Percentiles rank a stretch among this genome's conserved stretches.
Conservation (phyloP, 1,284 basidiomycete genomes). For the Chiua sp. region DNA sequence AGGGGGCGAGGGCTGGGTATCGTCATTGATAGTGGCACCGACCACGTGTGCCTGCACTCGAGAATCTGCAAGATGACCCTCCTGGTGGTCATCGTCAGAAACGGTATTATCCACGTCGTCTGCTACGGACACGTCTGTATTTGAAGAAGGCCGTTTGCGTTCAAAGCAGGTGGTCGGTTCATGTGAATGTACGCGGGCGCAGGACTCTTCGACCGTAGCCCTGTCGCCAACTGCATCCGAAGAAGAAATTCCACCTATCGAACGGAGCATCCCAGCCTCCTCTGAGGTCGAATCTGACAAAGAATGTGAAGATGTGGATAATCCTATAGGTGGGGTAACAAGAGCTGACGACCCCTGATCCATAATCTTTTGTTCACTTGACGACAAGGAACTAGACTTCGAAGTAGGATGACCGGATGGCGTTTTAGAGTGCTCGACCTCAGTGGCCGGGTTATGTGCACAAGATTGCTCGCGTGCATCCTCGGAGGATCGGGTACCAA, state of each 20-base stretch:
- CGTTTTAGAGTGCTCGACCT: not conserved
- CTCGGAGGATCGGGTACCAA: not conserved
- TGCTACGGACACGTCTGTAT: not conserved
- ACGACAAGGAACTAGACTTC: not conserved
- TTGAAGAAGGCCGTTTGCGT: constrained; percentile 11
- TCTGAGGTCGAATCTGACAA: constrained; percentile 8
- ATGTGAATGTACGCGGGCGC: not conserved
- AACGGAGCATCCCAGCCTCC: constrained; percentile 17
- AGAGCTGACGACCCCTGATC: not conserved
- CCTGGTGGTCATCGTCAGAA: constrained; percentile 1
- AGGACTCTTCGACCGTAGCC: not conserved
- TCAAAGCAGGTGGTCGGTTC: constrained; percentile 9
- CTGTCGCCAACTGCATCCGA: not conserved
- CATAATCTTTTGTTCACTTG: not conserved
- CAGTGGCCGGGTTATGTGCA: not conserved
- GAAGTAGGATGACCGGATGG: not conserved
- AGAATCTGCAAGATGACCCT: not conserved
- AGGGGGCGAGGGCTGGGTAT: constrained; percentile 13
- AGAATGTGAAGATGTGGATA: not conserved
- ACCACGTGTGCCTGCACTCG: not conserved
- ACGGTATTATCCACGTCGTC: constrained; percentile 4
- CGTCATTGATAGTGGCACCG: constrained; percentile 3
- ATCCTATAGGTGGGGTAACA: not conserved
- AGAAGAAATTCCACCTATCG: not conserved
- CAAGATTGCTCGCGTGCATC: constrained; percentile 18